phyloP scores from a whole-genome alignment of 2,329 filamentous ascomycete species.

The Ceratocystis diversiconidia region DNA sequence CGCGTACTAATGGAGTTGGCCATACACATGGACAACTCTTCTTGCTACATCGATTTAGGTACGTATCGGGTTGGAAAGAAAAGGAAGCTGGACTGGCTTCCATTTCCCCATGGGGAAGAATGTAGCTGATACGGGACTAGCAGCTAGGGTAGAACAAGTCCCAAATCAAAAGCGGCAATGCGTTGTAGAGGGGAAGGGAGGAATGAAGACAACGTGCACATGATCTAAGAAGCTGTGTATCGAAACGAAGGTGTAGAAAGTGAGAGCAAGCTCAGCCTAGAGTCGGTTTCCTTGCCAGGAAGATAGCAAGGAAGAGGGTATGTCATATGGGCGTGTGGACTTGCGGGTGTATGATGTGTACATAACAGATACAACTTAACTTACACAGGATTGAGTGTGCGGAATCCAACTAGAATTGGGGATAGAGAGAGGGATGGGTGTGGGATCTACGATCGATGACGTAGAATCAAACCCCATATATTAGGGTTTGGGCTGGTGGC shows the following conservation, averaged over 20 bases:
- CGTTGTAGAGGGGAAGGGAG: not conserved
- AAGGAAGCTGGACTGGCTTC: not conserved
- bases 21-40: too few relatives aligned
- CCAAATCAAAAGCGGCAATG: not conserved
- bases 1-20: not conserved
- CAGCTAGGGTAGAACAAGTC: not conserved
- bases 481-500: not conserved
- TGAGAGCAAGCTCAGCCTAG: not conserved
- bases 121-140: constrained; percentile 5
- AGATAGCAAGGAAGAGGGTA: not conserved
- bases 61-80: not conserved
- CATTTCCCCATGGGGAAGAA: constrained; percentile 10
- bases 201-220: not conserved
- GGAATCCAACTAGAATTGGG: not conserved
- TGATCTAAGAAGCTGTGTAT: not conserved
- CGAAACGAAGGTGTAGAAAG: not conserved
- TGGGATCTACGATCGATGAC: constrained; percentile 2
- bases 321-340: not conserved
- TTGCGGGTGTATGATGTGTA: not conserved
- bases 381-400: not conserved
- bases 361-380: not conserved
- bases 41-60: too few relatives aligned
- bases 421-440: not conserved
- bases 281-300: not conserved
- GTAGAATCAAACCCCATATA: not conserved